Evolutionary conservation across 768 basidiomycete species (phyloP), one percentile per base, ranked within the genome.

Genomic region (Calocera viscosa): DNA sequence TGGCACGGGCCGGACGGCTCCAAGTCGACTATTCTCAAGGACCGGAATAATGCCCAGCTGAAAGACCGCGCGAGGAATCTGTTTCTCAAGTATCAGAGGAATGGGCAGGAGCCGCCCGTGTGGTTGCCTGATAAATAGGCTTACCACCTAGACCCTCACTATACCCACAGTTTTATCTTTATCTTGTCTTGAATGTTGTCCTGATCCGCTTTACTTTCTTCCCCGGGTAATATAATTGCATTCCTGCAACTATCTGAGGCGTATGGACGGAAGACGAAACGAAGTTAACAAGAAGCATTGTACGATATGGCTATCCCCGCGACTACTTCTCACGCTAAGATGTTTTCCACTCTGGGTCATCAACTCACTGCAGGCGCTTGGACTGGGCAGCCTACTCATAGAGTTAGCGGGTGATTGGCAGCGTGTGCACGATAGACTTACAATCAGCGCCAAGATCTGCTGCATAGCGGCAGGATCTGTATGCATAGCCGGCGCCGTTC

Each of bases 61-160:
- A 60, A 60, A 22, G 53, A 60, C 19, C 53, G 53, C 10, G 53
- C 53, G 53, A 60, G 53, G 53, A 60, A 60, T 60, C 26, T 60
- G 19, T 60, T 28, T 22, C 30, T 60, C 26, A 60, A 60, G 53
- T 28, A 16, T 16, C 53, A 60, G 19, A 60, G 53, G 53, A 60
- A 32, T 60, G 53, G 53, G 26, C 53, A 60, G 26, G 30, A 11
- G 2, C 53, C 53, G 10, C 53, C 53, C 2, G 53, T 8, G 24
- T 60, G 53, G 53, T 26, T 60, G 14, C 53, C 53, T 2, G 53
- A 60, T 10, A 26, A 22, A 16, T 60, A 26, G 30, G 11, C 10
- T 11, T 26, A 28, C 5, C 10, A 49, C 10, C 24, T 24, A n/a
- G n/a, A n/a, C n/a, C 19, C 43, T 5, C 16, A 3, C 8, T 14